Conservation (phyloP, 208 protist genomes). For the Trypanosoma lewisi region DNA sequence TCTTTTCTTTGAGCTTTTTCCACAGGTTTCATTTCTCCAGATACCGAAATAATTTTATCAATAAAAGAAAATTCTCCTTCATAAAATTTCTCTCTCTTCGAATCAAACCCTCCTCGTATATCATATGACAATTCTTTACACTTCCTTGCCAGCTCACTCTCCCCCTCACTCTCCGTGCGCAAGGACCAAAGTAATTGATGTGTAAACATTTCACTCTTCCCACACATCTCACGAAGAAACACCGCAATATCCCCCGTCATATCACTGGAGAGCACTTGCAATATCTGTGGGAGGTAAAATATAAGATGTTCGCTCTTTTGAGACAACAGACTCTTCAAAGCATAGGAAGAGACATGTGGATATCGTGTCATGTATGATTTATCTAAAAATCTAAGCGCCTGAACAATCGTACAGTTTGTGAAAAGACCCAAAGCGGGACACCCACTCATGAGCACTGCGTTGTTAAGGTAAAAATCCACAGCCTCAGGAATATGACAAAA, state of each 20-base stretch:
- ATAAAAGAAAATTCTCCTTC: conserved; percentile 77
- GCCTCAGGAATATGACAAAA: conserved; percentile 62
- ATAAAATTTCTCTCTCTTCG: conserved; percentile 40
- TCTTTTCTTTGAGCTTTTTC: conserved; percentile 78
- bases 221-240: conserved; percentile 58
- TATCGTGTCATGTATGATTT: conserved; percentile 41
- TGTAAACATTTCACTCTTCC: conserved; percentile 70
- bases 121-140: conserved; percentile 39
- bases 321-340: conserved; percentile 74
- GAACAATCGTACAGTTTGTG: conserved; percentile 59
- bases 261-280: conserved; percentile 77
- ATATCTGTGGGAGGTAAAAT: conserved; percentile 90
- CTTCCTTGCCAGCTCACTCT: conserved; percentile 36
- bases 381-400: conserved; percentile 70
- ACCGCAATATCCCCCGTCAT: conserved; percentile 42
- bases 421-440: conserved; percentile 67
- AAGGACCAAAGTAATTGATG: conserved; percentile 88
- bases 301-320: conserved; percentile 76
- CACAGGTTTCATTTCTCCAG: conserved; percentile 73
- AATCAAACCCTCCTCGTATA: conserved; percentile 28
- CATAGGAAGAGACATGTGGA: conserved; percentile 57
- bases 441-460: conserved; percentile 52
- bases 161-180: conserved; percentile 67
- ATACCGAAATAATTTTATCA: conserved; percentile 69
- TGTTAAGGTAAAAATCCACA: conserved; percentile 70